phyloP scores from a whole-genome alignment of 192 early-diverging fungal species.

The Coemansia guatemalensis region DNA sequence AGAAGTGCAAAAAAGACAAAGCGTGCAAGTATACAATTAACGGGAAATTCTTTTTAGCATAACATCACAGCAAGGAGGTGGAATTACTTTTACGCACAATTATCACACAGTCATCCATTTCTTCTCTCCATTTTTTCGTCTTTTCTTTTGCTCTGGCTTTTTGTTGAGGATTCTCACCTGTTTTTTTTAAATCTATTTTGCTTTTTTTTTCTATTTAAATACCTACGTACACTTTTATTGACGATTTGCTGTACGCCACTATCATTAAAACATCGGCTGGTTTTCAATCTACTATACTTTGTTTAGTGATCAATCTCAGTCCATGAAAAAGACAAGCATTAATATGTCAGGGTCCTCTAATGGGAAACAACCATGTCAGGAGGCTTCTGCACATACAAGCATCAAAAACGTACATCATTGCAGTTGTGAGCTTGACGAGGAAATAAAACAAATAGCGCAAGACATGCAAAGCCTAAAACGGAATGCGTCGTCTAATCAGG shows the following conservation, averaged over 20 bases:
- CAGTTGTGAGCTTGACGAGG: not conserved
- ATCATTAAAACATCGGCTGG: not conserved
- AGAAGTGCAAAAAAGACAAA: not conserved
- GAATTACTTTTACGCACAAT: not conserved
- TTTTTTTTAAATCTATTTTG: not conserved
- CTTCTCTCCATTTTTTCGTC: not conserved
- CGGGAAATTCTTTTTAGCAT: not conserved
- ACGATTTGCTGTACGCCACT: not conserved
- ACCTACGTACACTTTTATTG: not conserved
- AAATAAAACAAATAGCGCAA: not conserved
- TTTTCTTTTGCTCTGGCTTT: not conserved
- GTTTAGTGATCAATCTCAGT: not conserved
- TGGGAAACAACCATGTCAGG: not conserved
- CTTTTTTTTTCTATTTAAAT: no score
- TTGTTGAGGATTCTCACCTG: not conserved
- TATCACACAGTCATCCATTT: not conserved
- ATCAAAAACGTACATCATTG: not conserved
- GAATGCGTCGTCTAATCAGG: not conserved
- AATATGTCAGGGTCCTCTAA: not conserved
- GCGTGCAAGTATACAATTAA: not conserved
- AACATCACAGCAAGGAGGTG: not conserved
- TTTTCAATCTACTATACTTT: not conserved
- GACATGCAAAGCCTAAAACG: not conserved
- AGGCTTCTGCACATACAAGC: not conserved
- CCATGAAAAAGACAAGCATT: not conserved